Evolutionary conservation across 768 basidiomycete genomes (phyloP), one percentile per base, ranked within the genome.

Genomic region (Suillus variegatus): DNA sequence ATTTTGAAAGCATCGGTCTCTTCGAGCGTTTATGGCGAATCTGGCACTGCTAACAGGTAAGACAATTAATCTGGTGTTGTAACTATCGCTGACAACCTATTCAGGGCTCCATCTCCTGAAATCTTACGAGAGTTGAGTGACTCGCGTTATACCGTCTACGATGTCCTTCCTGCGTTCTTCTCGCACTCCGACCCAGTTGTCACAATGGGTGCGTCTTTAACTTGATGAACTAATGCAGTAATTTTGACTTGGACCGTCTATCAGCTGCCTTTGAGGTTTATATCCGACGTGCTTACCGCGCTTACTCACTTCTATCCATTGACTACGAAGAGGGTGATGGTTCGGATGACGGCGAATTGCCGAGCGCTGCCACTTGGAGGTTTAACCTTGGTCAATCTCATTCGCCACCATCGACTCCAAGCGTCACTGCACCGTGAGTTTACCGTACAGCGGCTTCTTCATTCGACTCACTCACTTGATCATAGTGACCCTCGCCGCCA

Each of bases 151-250:
- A 95, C 94, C 16, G 96, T 99, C 18, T 99, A 91, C 77, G 97
- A 99, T 74, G 97, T 99, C 8, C 86, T 99, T 56, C 95, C 96
- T 4, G 85, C 93, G 7, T 99, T 99, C 84, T 99, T 99, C 87
- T 88, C 86, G 66, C 92, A 96, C 73, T 75, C 82, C 20, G 95
- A 99, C 70, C 84, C 89, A 44, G 89, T 91, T 84, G 88, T 99
- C 68, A 85, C 88, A 13, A 85, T 98, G 49, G 92, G 93, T 92
- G 65, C 62, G 88, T 76, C 47, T 28, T 61, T n/a, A 22, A 67
- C 3, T 60, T 67, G 32, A 20, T 40, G 16, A 14, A n/a, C 4
- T 13, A 6, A 38, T 22, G 20, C n/a, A 36, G 56, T 51, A 36
- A 47, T 41, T 65, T 52, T 60, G 22, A 60, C 40, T 32, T 25